Base-by-base conservation (phyloP, 306 rosid genomes). In the Dryas drummondii region DNA sequence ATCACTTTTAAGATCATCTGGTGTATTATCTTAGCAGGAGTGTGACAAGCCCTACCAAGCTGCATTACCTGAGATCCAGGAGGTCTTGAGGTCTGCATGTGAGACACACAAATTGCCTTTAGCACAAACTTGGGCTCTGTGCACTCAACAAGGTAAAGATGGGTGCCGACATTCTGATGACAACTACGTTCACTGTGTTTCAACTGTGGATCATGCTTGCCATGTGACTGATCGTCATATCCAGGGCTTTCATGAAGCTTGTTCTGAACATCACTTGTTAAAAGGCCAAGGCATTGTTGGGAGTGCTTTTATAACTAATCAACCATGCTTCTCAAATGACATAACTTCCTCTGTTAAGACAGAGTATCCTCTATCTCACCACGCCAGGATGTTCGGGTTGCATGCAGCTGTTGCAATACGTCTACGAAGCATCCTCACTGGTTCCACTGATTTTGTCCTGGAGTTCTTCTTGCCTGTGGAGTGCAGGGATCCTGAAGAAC, bases 181-280 rank as follows among this genome's bases (percentile, higher is more conserved):
- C 59, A 94, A 94, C 71, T 90, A 81, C 51, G 19, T 49, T 51
- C 85, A 75, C 57, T 94, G 99, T 53, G 88, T 92, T 78, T 96
- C 98, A 58, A 96, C 99, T 5, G 94, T 92, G 74, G 99, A 92
- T 79, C 84, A 77, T 40, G 99, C 98, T 74, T 96, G 96, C 85
- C 86, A 87, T 77, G 88, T 92, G 40, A 85, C 90, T 1, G 94
- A 92, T 80, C 88, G 81, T 17, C 45, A 61, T 32, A 47, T 85
- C 77, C 84, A 41, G 78, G 71, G 44, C 46, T 96, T 96, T 76
- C 97, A 96, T 1, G 98, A 96, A 91, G 97, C 92, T 74, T 96
- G 99, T 88, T 88, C 93, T 7, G 99, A 92, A 76, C 98, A 92
- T 88, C 99, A 96, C 88, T 82, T 96, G 89, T 84, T 96, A 72